Evolutionary conservation across 805 yeast genomes (phyloP).

Genomic region (Zygotorulaspora chibaensis): DNA sequence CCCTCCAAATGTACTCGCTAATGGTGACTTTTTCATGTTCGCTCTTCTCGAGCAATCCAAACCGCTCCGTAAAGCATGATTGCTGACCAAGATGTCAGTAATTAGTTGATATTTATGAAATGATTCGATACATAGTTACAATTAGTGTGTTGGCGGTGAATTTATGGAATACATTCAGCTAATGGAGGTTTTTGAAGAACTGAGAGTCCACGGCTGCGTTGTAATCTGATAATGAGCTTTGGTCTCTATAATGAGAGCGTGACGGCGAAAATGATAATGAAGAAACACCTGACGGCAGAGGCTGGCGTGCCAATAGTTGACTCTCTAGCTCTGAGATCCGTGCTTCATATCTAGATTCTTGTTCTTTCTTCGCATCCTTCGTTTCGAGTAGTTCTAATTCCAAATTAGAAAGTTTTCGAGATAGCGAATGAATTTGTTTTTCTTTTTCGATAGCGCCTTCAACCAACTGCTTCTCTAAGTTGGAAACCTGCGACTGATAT

Average conservation of each 20-base stretch:
- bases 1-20: neutral
- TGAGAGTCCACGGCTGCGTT: constrained; percentile 17
- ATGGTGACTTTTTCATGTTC: neutral
- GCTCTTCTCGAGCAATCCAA: constrained; percentile 1
- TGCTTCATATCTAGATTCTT: constrained; percentile 25
- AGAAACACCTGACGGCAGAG: constrained; percentile 5
- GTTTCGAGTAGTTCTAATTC: constrained; percentile 28
- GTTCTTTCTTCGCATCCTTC: constrained; percentile 19
- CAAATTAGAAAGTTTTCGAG: constrained; percentile 23
- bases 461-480: constrained; percentile 27
- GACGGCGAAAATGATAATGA: constrained; percentile 11
- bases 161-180: neutral
- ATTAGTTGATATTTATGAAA: neutral
- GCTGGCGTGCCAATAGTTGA: constrained; percentile 8
- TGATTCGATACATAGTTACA: too few species aligned
- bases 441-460: constrained; percentile 24
- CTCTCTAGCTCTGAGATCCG: constrained; percentile 31
- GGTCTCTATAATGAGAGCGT: constrained; percentile 8
- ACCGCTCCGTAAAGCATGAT: neutral
- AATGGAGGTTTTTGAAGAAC: constrained; percentile 13
- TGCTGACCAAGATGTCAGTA: neutral
- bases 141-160: too few species aligned
- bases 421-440: constrained; percentile 29
- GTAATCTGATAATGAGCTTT: constrained; percentile 15
- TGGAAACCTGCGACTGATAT: constrained; percentile 17